Evolutionary conservation across 805 yeast genomes (phyloP), one percentile per base, ranked within the genome.

Genomic region (Candida verbasci): DNA sequence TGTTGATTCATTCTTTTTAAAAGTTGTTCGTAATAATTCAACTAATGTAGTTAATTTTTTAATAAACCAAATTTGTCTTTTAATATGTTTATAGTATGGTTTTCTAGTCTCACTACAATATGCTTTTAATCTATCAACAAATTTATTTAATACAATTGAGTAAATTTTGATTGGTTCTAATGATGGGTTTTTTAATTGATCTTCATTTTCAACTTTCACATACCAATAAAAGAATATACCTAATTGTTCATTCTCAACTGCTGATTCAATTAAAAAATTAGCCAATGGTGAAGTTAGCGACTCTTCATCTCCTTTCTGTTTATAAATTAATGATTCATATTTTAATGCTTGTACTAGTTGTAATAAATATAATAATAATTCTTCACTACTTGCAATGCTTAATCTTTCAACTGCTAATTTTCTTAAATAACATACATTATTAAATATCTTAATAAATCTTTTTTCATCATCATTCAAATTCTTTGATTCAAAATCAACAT

Each of bases 201-300:
- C 96, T 49, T 82, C 86, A 21, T 82, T 75, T 51, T 91, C 97
- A 2, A 94, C 95, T 45, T 80, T 82, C 34, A 93, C 73, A 53
- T 82, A 86, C 97, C 98, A 93, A 56, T 86, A 89, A 42, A 94
- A 78, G 52, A 75, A 86, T 52, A 81, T 88, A 0, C 95, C 93
- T 27, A 94, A 64, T 14, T 74, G 65, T 15, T 74, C 72, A 52
- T 82, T 84, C 14, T 72, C 63, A 1, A 80, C 65, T 0, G 95
- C 80, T 31, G 91, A 69, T 18, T 78, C 78, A 28, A 89, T 80
- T 27, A 93, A 62, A 52, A 91, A 88, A 35, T 77, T 75, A 1
- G 86, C 85, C 35, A 84, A 60, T 0, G 89, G 87, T 0, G 91
- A 80, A 11, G 53, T 64, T 41, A 39, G 57, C 37, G 47, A 51